Evolutionary conservation across 257 asterid genomes (phyloP).

Genomic region (Scutellaria barbata): DNA sequence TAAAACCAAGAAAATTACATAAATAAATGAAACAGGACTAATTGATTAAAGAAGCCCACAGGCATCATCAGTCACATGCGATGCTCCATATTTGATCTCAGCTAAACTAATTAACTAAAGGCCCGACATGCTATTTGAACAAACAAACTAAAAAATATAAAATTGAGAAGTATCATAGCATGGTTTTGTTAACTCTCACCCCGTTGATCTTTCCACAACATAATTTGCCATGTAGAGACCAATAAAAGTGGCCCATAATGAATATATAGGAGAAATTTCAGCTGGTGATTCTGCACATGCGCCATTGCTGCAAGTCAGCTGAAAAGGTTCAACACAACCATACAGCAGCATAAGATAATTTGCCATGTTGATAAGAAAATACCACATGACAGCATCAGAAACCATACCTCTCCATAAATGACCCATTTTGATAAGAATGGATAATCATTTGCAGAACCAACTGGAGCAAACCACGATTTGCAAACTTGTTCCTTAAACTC

Average conservation of each 20-base stretch:
- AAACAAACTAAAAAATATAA: background rate
- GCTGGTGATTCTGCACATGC: slow-evolving; percentile 82
- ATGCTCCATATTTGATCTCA: slow-evolving; percentile 17
- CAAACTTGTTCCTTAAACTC: slow-evolving; percentile 91
- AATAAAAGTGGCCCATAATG: slow-evolving; percentile 97
- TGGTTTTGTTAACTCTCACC: slow-evolving; percentile 60
- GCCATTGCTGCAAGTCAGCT: slow-evolving; percentile 83
- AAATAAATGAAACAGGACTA: background rate
- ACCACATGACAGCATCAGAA: slow-evolving; percentile 19
- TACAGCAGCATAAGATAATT: slow-evolving; percentile 40
- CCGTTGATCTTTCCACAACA: slow-evolving; percentile 96
- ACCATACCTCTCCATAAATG: slow-evolving; percentile 91
- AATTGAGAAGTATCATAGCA: slow-evolving; percentile 12
- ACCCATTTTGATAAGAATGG: slow-evolving; percentile 96
- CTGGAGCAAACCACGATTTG: slow-evolving; percentile 99
- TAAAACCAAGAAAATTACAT: background rate
- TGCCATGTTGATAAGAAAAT: slow-evolving; percentile 15
- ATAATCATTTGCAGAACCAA: slow-evolving; percentile 96
- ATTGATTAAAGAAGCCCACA: background rate
- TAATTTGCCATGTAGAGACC: slow-evolving; percentile 99
- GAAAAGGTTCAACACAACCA: slow-evolving; percentile 43
- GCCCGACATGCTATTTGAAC: slow-evolving; percentile 1
- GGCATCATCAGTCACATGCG: background rate
- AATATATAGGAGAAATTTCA: slow-evolving; percentile 96
- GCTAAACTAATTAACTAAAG: slow-evolving; percentile 20